Base-by-base conservation (phyloP, 2,329 filamentous ascomycete species). In the Xylariaceae sp. region DNA sequence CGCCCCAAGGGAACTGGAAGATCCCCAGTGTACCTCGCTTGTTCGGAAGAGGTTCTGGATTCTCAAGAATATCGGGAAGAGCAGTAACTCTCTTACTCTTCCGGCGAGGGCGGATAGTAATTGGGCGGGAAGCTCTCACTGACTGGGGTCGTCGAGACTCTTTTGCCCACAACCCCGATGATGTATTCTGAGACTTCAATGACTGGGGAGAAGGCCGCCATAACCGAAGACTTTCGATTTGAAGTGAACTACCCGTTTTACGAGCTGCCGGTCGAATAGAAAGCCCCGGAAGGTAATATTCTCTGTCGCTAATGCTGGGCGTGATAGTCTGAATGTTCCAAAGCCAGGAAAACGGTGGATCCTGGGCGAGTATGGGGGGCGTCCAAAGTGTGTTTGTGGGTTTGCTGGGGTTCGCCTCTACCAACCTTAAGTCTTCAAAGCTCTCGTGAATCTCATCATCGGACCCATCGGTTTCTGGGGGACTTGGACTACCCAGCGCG, bases 1-100 rank as follows among this genome's bases (percentile, higher is more conserved):
- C 80, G 12, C 81, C 81, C 78, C 79, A 83, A 2, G 81, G 79
- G 53, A 83, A 83, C 55, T 82, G 77, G 66, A 82, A 85, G 55
- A 84, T 77, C 5, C 80, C 81, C 16, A 84, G 69, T 10, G 79
- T 82, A 11, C 72, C 78, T 34, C 74, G 70, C 62, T 76, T 79
- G 58, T 81, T 68, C 4, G 74, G 73, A 4, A 84, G 66, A 27
- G 79, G 80, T 56, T 77, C 66, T 4, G 81, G 81, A 51, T 72
- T 81, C 59, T 84, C 81, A 25, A 82, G 58, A 48, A 84, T 84
- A 58, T 84, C 81, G 12, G 81, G 79, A 5, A 85, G 71, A 37
- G 74, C 59, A 6, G 79, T 81, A n/a, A 81, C 65, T 34, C 79
- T 75, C 62, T 69, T 79, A 57, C 66, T 78, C 44, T 70, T 74